Evolutionary conservation across 1,139 yeast genomes (phyloP), one percentile per base, ranked within the genome.

Genomic region (Hansenula sp.): DNA sequence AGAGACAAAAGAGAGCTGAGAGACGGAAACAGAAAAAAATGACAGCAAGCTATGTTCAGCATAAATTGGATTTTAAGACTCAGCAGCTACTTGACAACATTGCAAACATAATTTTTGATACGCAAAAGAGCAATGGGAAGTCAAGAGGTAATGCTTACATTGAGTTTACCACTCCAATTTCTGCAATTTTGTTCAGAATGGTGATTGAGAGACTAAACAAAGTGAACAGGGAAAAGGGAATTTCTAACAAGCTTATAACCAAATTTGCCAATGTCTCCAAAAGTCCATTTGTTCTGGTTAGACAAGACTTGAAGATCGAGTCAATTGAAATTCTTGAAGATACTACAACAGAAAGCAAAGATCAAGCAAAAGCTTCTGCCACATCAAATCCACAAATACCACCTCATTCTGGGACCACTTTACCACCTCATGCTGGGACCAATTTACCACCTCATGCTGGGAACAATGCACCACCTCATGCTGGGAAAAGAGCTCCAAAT

Each of bases 121-220:
- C 34, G 1, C 44, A 44, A 34, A 40, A 46, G 25, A 46, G 48
- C 34, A 48, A 43, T 26, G 48, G 48, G 17, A 39, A 44, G 32
- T 44, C 50, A 10, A 40, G 49, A 21, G 50, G 50, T 16, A 48
- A 46, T 25, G 48, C 36, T 16, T 46, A 46, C 26, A 29, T 48
- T 28, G 45, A 44, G 27, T 46, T 48, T 30, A 14, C 27, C 3
- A 32, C 44, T 16, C 32, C 42, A 4, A 33, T 46, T 3, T 30
- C 25, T 32, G 49, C 50, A 11, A 26, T 44, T 8, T 32, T 48
- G 14, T 46, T 48, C 39, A 44, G 47, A 32, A 43, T 44, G 8
- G 14, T 46, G 20, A 39, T 46, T 18, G 48, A 44, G 14, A 45
- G 32, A 29, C 34, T 45, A 10, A 48, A 45, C 31, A 13, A 39